phyloP scores from a whole-genome alignment of 2,329 filamentous ascomycete genomes.

The Rachicladosporium sp. region DNA sequence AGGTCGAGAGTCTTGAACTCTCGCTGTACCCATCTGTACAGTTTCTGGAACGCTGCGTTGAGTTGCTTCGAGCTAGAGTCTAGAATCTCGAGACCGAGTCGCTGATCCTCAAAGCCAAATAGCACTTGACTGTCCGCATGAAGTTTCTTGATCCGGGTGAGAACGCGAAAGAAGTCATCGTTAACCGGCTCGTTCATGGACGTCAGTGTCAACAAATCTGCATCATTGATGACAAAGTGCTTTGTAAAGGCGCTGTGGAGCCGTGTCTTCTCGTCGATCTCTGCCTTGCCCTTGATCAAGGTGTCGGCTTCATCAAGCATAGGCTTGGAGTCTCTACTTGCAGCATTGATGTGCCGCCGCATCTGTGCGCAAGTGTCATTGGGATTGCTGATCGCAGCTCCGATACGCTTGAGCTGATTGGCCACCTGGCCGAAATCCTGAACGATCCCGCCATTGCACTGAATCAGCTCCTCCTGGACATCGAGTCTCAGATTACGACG shows the following conservation, averaged over 20 bases:
- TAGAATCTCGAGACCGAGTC: conserved; percentile 78
- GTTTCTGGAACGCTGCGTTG: conserved; percentile 83
- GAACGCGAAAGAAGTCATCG: conserved; percentile 66
- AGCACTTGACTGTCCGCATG: conserved; percentile 79
- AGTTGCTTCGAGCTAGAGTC: conserved; percentile 79
- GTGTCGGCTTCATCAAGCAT: conserved; percentile 65
- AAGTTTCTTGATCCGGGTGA: conserved; percentile 74
- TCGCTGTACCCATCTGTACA: conserved; percentile 88
- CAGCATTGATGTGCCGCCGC: conserved; percentile 62
- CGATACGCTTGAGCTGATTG: conserved; percentile 82
- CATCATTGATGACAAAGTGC: conserved; percentile 75
- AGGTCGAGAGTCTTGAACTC: conserved; percentile 88
- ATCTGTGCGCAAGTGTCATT: conserved; percentile 73
- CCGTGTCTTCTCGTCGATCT: conserved; percentile 68
- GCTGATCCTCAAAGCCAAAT: conserved; percentile 80
- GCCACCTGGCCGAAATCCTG: conserved; percentile 80
- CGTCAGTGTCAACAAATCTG: conserved; percentile 64
- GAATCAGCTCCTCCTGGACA: conserved; percentile 82
- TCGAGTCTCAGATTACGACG: conserved; percentile 69
- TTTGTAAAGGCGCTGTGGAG: conserved; percentile 64
- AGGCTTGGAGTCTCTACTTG: conserved; percentile 60
- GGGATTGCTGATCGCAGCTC: conserved; percentile 61
- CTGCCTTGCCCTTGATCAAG: conserved; percentile 58
- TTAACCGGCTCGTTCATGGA: conserved; percentile 71
- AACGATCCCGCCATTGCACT: conserved; percentile 82